Evolutionary conservation across 2,329 filamentous ascomycete species (phyloP).

Genomic region (Ceratocystis diversiconidia): DNA sequence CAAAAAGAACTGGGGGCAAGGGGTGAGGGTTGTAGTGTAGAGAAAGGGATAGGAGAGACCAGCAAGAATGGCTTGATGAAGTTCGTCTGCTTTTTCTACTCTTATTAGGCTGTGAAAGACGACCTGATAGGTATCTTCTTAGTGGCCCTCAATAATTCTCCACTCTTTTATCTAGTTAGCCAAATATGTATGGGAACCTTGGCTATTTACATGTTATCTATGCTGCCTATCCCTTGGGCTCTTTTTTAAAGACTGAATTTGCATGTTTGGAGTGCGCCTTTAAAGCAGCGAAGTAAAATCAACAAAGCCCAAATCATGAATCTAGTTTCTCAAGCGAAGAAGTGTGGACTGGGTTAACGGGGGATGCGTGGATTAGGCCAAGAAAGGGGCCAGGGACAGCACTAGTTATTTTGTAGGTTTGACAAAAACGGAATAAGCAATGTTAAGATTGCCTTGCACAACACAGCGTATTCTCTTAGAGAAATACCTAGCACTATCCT

Average conservation of each 20-base stretch:
- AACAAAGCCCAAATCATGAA: not conserved
- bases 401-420: not conserved
- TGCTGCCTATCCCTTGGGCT: not conserved
- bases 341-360: not conserved
- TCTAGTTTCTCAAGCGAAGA: not conserved
- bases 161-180: not conserved
- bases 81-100: not conserved
- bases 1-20: not conserved
- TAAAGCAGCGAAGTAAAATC: not conserved
- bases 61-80: not conserved
- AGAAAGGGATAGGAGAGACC: not conserved
- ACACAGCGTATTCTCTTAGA: too few relatives aligned
- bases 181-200: too few relatives aligned
- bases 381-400: not conserved
- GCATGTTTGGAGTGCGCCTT: not conserved
- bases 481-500: too few relatives aligned
- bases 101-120: not conserved
- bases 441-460: not conserved
- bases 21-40: not conserved
- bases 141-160: not conserved
- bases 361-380: not conserved
- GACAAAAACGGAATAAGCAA: not conserved
- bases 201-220: not conserved
- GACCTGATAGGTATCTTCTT: not conserved
- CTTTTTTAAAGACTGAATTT: not conserved